A percentile compares a stretch with the other conserved stretches of the same genome.
Conservation (phyloP, 345 rosid genomes). For the Punica granatum region DNA sequence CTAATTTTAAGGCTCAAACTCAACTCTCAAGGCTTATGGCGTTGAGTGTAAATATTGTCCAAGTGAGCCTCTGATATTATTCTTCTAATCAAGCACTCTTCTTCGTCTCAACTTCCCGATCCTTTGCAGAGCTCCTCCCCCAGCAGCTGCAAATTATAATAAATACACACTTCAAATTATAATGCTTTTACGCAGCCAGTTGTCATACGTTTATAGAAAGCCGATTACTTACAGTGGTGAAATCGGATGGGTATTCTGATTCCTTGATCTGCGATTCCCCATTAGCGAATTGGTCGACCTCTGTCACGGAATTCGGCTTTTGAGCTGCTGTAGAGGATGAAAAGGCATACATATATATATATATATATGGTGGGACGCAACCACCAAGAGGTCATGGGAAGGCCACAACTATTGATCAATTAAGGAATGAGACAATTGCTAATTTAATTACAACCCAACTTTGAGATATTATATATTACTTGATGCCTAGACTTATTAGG, state of each 20-base stretch:
- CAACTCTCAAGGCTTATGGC: slow-evolving; percentile 44
- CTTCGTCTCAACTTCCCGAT: slow-evolving; percentile 42
- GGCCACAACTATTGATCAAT: not conserved
- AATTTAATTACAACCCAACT: not conserved
- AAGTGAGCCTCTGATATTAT: slow-evolving; percentile 61
- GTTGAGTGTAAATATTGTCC: slow-evolving; percentile 87
- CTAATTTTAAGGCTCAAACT: no score
- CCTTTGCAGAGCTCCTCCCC: slow-evolving; percentile 42
- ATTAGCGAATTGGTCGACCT: not conserved
- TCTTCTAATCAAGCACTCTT: slow-evolving; percentile 60
- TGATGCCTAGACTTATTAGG: no score
- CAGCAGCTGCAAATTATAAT: slow-evolving; percentile 39
- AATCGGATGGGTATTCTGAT: not conserved
- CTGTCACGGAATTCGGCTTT: not conserved
- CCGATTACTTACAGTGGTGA: not conserved
- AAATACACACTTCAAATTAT: no score
- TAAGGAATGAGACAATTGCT: not conserved
- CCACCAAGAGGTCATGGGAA: no score
- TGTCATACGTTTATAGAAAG: no score
- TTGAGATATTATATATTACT: not conserved
- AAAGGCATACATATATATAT: no score
- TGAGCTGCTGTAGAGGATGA: not conserved
- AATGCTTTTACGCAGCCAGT: no score
- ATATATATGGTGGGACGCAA: not conserved
- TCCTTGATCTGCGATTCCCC: not conserved